These are phyloP conservation scores for Fusarium brachygibbosum DNA, from an alignment of 2,329 filamentous ascomycete genomes.

Conservation along the genomic window DNA sequence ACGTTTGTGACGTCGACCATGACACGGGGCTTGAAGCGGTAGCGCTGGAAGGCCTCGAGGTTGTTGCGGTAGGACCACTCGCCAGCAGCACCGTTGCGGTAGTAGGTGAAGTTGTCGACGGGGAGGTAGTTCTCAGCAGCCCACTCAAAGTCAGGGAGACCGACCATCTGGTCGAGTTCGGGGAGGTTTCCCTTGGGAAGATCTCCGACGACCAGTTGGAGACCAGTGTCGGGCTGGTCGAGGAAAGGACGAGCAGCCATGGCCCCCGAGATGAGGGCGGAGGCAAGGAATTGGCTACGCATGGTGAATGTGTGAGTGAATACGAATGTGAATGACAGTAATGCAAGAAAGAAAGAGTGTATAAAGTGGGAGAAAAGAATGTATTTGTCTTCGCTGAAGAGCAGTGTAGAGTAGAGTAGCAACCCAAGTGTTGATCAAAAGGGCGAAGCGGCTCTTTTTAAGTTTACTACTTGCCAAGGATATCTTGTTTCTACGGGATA, in stretches of 20 bases:
- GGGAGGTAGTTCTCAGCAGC: slow-evolving; percentile 64
- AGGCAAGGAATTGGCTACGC: slow-evolving; percentile 44
- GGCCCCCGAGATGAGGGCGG: slow-evolving; percentile 53
- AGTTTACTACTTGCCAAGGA: slow-evolving; percentile 13
- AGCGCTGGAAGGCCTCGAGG: slow-evolving; percentile 66
- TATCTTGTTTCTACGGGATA: neutral
- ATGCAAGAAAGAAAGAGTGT: slow-evolving; percentile 14
- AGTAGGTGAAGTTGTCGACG: slow-evolving; percentile 65
- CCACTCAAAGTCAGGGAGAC: slow-evolving; percentile 68
- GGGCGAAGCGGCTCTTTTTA: slow-evolving; percentile 41
- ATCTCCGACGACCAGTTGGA: slow-evolving; percentile 56
- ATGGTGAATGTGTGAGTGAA: slow-evolving; percentile 16
- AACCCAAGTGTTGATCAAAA: neutral
- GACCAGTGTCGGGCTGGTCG: slow-evolving; percentile 62
- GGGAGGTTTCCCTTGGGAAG: slow-evolving; percentile 57
- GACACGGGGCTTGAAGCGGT: slow-evolving; percentile 62
- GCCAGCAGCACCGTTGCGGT: slow-evolving; percentile 67
- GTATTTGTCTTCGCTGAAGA: slow-evolving; percentile 6
- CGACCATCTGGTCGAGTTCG: slow-evolving; percentile 60
- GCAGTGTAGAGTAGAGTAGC: slow-evolving; percentile 8
- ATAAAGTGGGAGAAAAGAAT: slow-evolving; percentile 8
- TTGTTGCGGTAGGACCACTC: slow-evolving; percentile 71
- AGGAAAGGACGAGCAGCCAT: slow-evolving; percentile 60
- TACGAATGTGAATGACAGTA: neutral
- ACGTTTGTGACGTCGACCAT: slow-evolving; percentile 64